phyloP scores from a whole-genome alignment of 768 basidiomycete species.

The Pleurotus djamor region DNA sequence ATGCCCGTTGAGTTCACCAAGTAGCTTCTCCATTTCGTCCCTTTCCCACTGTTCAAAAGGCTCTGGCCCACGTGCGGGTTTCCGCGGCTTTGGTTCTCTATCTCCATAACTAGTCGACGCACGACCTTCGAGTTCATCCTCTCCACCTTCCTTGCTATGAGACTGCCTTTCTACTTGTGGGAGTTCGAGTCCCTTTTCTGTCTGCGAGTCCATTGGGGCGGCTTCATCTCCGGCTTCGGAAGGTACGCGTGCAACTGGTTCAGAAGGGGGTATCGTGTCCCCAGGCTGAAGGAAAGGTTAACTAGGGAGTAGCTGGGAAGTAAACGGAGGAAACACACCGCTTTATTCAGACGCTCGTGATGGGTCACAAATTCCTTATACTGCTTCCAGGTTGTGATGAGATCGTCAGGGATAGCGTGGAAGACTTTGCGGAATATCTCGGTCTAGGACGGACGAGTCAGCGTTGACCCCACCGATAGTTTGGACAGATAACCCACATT shows the following conservation, averaged over 20 bases:
- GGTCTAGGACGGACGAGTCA: constrained; percentile 50
- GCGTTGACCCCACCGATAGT: constrained; percentile 8
- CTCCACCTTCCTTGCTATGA: constrained; percentile 27
- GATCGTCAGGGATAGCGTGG: constrained; percentile 90
- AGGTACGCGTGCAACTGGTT: constrained; percentile 52
- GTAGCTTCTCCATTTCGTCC: constrained; percentile 85
- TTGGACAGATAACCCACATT: constrained; percentile 58
- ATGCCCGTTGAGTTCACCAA: constrained; percentile 80
- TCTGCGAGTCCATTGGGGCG: constrained; percentile 21
- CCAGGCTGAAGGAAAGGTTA: constrained; percentile 27
- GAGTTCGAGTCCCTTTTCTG: constrained; percentile 22
- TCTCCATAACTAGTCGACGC: constrained; percentile 17
- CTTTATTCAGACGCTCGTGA: constrained; percentile 73
- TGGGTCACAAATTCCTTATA: constrained; percentile 81
- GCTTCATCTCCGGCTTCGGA: constrained; percentile 53
- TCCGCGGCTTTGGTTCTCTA: constrained; percentile 35
- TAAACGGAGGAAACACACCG: constrained; percentile 38
- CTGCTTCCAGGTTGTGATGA: constrained; percentile 93
- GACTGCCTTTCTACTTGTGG: constrained; percentile 19
- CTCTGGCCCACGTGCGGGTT: constrained; percentile 49
- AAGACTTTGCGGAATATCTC: constrained; percentile 96
- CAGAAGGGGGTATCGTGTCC: constrained; percentile 31
- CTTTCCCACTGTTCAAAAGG: constrained; percentile 82
- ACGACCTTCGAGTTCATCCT: constrained; percentile 22
- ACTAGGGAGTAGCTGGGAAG: constrained; percentile 7